Conservation (phyloP, 202 grass and related monocot genomes). For the Panicum virgatum region DNA sequence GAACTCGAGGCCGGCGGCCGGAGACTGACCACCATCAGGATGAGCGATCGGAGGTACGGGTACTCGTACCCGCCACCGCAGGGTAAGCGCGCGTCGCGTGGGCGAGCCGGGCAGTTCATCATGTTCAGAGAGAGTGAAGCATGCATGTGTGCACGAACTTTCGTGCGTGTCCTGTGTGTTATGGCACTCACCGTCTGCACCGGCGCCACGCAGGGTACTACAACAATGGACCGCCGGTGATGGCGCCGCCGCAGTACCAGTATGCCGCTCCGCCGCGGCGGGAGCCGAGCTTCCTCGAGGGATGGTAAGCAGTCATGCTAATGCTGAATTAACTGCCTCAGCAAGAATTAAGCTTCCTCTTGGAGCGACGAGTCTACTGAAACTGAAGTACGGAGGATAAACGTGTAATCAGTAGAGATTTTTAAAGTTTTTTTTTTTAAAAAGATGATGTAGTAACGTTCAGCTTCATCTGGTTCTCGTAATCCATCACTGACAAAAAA, state of each 20-base stretch:
- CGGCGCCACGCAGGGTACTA: slow-evolving; percentile 47
- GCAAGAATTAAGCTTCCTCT: not conserved
- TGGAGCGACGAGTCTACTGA: not conserved
- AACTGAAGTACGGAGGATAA: not conserved
- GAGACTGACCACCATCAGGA: not conserved
- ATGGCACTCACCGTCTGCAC: not conserved
- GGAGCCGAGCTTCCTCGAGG: slow-evolving; percentile 58
- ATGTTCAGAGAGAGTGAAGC: not conserved
- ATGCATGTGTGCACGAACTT: not conserved
- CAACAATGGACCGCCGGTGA: slow-evolving; percentile 68
- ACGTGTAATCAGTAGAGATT: not conserved
- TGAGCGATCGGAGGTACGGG: slow-evolving; percentile 46
- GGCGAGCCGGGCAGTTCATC: not conserved
- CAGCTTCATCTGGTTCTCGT: not conserved
- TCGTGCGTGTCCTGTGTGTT: not conserved
- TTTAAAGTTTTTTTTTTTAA: too few species aligned
- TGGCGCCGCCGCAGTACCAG: slow-evolving; percentile 70
- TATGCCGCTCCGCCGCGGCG: slow-evolving; percentile 50
- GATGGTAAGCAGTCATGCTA: slow-evolving; percentile 42
- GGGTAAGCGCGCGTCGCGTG: slow-evolving; percentile 16
- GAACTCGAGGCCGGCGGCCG: not conserved
- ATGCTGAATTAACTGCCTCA: too few species aligned
- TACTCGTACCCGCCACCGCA: slow-evolving; percentile 45
- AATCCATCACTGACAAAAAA: not conserved
- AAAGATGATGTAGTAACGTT: not conserved